Conservation (phyloP, 257 asterid genomes). For the Fraxinus excelsior region DNA sequence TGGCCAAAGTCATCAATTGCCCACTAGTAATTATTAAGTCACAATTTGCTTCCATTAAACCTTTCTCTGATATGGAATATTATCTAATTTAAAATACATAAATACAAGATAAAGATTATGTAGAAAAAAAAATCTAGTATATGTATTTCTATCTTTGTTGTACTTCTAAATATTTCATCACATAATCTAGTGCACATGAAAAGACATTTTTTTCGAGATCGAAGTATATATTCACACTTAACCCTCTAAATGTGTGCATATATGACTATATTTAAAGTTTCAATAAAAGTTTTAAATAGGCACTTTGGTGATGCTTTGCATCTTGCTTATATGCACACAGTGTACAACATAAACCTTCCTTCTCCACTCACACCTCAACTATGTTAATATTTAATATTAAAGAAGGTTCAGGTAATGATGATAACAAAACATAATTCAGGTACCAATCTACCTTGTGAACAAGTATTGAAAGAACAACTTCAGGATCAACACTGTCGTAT, state of each 20-base stretch:
- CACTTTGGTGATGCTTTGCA: constrained; percentile 11
- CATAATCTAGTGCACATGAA: constrained; percentile 5
- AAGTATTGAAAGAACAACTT: constrained; percentile 86
- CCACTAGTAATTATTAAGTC: background rate
- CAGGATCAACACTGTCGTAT: constrained; percentile 89
- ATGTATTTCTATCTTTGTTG: constrained; percentile 7
- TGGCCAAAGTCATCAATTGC: background rate
- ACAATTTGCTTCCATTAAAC: no score
- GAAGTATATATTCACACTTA: constrained; percentile 8
- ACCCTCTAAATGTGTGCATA: constrained; percentile 9
- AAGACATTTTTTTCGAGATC: background rate
- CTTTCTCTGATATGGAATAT: no score
- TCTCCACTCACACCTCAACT: constrained; percentile 13
- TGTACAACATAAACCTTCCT: constrained; percentile 15
- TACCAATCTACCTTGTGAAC: constrained; percentile 76
- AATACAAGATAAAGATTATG: no score
- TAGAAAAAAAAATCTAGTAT: background rate
- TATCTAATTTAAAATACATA: no score
- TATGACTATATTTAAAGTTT: constrained; percentile 8
- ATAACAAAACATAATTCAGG: constrained; percentile 19
- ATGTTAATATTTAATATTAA: background rate
- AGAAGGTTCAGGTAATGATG: constrained; percentile 16
- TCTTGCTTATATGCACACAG: background rate
- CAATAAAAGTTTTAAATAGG: background rate
- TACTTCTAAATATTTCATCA: background rate